A percentile compares a stretch with the other conserved stretches of the same genome.
These are phyloP conservation scores for Aegilops sharonensis DNA, from an alignment of 176 grass and related monocot species.

Conservation along the genomic window DNA sequence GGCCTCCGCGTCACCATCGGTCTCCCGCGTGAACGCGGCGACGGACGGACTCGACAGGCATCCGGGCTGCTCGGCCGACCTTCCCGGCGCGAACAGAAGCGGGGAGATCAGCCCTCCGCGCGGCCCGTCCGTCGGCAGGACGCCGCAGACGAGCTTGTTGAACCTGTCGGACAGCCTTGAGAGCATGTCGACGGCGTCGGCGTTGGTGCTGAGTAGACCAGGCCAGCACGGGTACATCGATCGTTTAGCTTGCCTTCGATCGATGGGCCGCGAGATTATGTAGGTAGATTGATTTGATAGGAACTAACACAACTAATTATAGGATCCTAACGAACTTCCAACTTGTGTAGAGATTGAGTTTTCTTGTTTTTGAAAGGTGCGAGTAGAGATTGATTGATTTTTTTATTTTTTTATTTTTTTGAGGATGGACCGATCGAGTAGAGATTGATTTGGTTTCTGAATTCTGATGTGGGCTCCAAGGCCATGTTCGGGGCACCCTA, in stretches of 20 bases:
- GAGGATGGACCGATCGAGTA: too few species aligned
- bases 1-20: background rate
- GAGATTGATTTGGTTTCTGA: too few species aligned
- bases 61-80: background rate
- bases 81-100: background rate
- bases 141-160: background rate
- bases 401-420: too few species aligned
- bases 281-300: too few species aligned
- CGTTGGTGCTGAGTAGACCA: background rate
- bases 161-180: background rate
- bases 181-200: background rate
- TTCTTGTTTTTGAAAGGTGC: too few species aligned
- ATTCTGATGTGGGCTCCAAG: too few species aligned
- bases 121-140: background rate
- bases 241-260: background rate
- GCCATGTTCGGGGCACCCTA: too few species aligned
- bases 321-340: too few species aligned
- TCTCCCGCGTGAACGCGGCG: background rate
- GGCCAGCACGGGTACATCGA: background rate
- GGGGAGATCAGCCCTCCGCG: background rate
- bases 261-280: too few species aligned
- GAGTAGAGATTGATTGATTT: too few species aligned
- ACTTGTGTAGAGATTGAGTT: too few species aligned
- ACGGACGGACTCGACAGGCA: background rate
- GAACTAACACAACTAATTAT: too few species aligned